These are phyloP conservation scores for Leptographium wingfieldii DNA, from an alignment of 2,329 filamentous ascomycete genomes.

Conservation along the genomic window DNA sequence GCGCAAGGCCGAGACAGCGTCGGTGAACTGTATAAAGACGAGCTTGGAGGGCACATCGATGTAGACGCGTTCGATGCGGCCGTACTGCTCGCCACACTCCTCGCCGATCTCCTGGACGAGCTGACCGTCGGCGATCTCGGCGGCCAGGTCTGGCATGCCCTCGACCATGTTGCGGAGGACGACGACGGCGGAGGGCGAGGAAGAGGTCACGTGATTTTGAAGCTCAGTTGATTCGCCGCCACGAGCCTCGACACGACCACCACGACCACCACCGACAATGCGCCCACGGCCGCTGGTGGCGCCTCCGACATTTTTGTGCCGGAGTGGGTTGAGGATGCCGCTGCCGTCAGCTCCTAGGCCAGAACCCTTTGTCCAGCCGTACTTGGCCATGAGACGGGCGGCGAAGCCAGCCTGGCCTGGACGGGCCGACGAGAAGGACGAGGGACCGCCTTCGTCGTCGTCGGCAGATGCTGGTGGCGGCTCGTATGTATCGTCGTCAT, in stretches of 20 bases:
- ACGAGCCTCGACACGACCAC: slow-evolving; percentile 39
- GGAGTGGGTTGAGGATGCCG: slow-evolving; percentile 75
- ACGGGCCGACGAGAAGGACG: slow-evolving; percentile 38
- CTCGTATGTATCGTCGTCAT: background rate
- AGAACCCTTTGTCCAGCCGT: slow-evolving; percentile 81
- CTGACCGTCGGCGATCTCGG: slow-evolving; percentile 56
- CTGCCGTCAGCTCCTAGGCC: slow-evolving; percentile 72
- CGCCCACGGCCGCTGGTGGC: slow-evolving; percentile 60
- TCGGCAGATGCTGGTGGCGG: slow-evolving; percentile 11
- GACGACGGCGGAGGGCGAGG: slow-evolving; percentile 56
- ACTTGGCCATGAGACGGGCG: slow-evolving; percentile 79
- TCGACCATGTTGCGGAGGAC: slow-evolving; percentile 77
- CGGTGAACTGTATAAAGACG: slow-evolving; percentile 92
- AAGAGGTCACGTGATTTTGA: background rate
- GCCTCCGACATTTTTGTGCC: slow-evolving; percentile 69
- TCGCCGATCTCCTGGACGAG: slow-evolving; percentile 92
- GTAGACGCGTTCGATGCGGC: slow-evolving; percentile 66
- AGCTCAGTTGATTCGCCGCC: too few species aligned
- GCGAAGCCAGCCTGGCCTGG: slow-evolving; percentile 80
- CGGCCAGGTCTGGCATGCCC: slow-evolving; percentile 60
- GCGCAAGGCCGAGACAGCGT: slow-evolving; percentile 68
- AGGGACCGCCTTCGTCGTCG: slow-evolving; percentile 15
- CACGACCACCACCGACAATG: slow-evolving; percentile 61
- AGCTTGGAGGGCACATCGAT: slow-evolving; percentile 52
- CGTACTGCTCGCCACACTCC: slow-evolving; percentile 73